Evolutionary conservation across 176 grass and related monocot genomes (phyloP).

Genomic region (Dendrocalamus sinicus): DNA sequence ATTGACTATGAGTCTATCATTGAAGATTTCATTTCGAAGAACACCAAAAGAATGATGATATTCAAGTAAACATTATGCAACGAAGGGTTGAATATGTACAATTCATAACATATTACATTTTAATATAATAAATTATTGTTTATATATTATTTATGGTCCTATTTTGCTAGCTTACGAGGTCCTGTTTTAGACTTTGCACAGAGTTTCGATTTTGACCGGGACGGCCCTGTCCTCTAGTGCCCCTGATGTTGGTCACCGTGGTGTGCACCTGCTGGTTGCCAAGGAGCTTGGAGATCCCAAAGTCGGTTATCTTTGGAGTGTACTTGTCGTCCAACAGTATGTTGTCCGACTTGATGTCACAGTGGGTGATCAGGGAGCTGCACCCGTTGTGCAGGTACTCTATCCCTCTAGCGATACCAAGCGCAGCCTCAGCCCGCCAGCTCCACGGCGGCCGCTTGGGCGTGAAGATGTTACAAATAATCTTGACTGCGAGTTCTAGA

Average conservation of each 20-base stretch:
- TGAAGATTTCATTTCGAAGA: too few relatives aligned
- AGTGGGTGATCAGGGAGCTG: constrained; percentile 18
- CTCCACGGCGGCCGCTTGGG: not conserved
- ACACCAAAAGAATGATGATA: too few relatives aligned
- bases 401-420: not conserved
- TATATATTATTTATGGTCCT: too few relatives aligned
- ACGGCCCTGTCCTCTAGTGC: not conserved
- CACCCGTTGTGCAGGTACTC: constrained; percentile 46
- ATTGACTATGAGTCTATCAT: too few relatives aligned
- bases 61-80: too few relatives aligned
- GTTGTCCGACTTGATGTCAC: constrained; percentile 46
- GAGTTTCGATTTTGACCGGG: too few relatives aligned
- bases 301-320: constrained; percentile 6
- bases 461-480: not conserved
- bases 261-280: not conserved
- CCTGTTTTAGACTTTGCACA: too few relatives aligned
- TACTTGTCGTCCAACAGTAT: not conserved
- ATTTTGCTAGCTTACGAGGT: too few relatives aligned
- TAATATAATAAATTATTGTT: too few relatives aligned
- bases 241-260: constrained; percentile 13
- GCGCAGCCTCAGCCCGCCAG: not conserved
- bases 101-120: too few relatives aligned
- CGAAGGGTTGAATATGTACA: too few relatives aligned
- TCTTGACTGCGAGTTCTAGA: too few relatives aligned
- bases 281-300: constrained; percentile 27